Evolutionary conservation across 192 early-diverging fungal species (phyloP).

Genomic region (Coemansia sp.): DNA sequence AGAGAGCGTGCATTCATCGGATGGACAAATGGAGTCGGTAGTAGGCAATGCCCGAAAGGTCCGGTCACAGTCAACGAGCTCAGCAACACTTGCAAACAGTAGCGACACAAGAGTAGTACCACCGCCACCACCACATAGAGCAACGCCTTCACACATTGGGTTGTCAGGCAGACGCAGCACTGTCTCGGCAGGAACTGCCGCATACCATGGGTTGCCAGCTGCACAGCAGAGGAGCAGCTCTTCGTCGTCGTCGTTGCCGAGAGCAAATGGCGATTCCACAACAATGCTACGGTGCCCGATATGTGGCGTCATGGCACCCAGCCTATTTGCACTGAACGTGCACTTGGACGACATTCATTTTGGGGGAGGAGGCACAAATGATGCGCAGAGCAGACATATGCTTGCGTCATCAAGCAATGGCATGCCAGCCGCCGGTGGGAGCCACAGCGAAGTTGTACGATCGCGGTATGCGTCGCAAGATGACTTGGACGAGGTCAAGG

Average conservation of each 20-base stretch:
- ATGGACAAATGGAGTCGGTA: background rate
- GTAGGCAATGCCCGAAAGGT: background rate
- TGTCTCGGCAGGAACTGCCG: conserved; percentile 18
- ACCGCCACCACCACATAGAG: background rate
- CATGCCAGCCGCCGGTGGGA: background rate
- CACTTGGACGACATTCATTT: conserved; percentile 53
- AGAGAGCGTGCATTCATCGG: background rate
- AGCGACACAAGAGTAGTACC: background rate
- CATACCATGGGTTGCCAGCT: background rate
- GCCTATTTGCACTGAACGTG: conserved; percentile 43
- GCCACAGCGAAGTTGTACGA: background rate
- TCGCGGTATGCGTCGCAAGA: conserved; percentile 33
- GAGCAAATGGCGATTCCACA: background rate
- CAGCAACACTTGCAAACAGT: background rate
- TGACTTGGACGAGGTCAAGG: conserved; percentile 34
- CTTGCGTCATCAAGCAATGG: background rate
- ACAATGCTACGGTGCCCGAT: conserved; percentile 41
- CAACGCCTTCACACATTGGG: background rate
- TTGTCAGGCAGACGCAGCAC: conserved; percentile 22
- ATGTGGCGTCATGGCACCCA: conserved; percentile 51
- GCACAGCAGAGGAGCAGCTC: background rate
- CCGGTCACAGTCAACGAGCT: conserved; percentile 20
- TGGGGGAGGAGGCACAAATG: background rate
- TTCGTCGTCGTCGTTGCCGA: background rate
- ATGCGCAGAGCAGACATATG: background rate